Evolutionary conservation across 1,139 yeast genomes (phyloP).

Genomic region (Pichia sp.): DNA sequence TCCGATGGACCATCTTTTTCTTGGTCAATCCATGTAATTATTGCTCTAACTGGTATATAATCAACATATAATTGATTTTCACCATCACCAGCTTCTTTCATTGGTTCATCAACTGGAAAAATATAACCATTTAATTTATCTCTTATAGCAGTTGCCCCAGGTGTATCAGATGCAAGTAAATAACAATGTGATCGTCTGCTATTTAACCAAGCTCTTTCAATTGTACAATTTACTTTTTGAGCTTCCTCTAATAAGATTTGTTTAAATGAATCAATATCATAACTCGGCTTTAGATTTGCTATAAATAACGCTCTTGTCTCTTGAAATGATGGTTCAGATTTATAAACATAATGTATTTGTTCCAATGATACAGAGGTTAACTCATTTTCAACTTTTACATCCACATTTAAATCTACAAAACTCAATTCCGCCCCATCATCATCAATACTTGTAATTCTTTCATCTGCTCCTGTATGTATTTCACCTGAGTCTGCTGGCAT

Average conservation of each 20-base stretch:
- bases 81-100: constrained; percentile 23
- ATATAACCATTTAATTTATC: constrained; percentile 31
- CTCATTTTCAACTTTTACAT: too few relatives aligned
- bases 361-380: background rate
- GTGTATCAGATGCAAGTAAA: constrained; percentile 35
- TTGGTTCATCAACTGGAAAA: constrained; percentile 31
- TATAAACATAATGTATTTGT: background rate
- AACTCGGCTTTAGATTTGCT: constrained; percentile 38
- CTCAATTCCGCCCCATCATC: too few relatives aligned
- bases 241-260: constrained; percentile 31
- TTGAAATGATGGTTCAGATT: constrained; percentile 25
- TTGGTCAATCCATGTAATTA: constrained; percentile 42
- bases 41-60: constrained; percentile 41
- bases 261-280: constrained; percentile 37
- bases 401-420: too few relatives aligned
- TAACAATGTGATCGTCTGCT: constrained; percentile 38
- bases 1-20: constrained; percentile 40
- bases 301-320: constrained; percentile 40
- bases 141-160: constrained; percentile 36
- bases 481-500: too few relatives aligned
- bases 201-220: constrained; percentile 44
- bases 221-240: constrained; percentile 24
- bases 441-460: too few relatives aligned
- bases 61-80: constrained; percentile 34
- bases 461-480: too few relatives aligned